phyloP scores from a whole-genome alignment of 2,329 filamentous ascomycete species.

The Fusarium aywerte region DNA sequence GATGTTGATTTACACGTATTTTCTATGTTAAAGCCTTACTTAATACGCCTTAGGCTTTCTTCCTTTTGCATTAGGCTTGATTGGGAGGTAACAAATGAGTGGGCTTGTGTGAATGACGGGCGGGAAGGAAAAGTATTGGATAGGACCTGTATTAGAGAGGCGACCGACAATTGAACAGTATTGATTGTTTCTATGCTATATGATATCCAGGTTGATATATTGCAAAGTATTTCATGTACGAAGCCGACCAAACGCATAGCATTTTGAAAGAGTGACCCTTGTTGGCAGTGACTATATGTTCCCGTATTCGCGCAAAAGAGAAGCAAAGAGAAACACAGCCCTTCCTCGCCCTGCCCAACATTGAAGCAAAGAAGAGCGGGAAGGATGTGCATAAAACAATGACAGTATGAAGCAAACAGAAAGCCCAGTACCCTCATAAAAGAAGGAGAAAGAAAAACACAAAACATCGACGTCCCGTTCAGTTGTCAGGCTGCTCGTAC shows the following conservation, averaged over 20 bases:
- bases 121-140: conserved; percentile 26
- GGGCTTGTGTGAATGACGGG: conserved; percentile 24
- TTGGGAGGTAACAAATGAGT: conserved; percentile 7
- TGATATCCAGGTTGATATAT: conserved; percentile 6
- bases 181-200: conserved; percentile 29
- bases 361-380: conserved; percentile 22
- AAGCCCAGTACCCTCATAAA: neutral
- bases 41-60: conserved; percentile 3
- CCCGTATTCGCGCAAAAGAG: conserved; percentile 15
- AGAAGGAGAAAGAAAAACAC: neutral
- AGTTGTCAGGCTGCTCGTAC: neutral
- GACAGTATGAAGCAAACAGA: neutral
- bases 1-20: conserved; percentile 3
- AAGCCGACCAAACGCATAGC: neutral
- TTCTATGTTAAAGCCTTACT: neutral
- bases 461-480: neutral
- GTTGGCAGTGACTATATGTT: neutral
- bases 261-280: neutral
- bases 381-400: conserved; percentile 16
- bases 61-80: conserved; percentile 1
- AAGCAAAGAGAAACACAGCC: neutral
- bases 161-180: conserved; percentile 21
- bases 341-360: neutral
- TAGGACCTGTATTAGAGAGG: neutral
- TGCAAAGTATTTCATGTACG: conserved; percentile 14